Percentiles rank a stretch among this genome's conserved stretches.
These are phyloP conservation scores for Begonia masoniana DNA, from an alignment of 306 rosid species.

Conservation along the genomic window DNA sequence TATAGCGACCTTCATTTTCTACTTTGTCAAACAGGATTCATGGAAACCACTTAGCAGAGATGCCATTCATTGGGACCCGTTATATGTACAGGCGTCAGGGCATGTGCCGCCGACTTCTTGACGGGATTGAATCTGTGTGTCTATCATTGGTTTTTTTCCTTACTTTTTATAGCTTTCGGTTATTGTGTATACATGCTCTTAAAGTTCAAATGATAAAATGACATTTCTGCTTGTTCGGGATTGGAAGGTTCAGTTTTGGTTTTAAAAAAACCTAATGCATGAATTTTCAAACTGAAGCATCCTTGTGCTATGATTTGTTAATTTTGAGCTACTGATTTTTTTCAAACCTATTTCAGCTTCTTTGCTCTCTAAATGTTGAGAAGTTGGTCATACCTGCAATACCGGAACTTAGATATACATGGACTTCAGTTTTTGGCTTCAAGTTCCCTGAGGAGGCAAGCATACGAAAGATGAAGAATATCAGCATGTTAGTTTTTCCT, in stretches of 20 bases:
- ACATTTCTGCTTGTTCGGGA: not conserved
- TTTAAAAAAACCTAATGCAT: not conserved
- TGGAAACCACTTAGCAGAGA: conserved; percentile 80
- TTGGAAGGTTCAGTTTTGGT: not conserved
- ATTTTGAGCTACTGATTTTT: conserved; percentile 1
- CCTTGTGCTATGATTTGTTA: too few species aligned
- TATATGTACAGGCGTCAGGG: conserved; percentile 84
- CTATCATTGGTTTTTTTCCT: conserved; percentile 4
- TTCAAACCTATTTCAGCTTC: conserved; percentile 39
- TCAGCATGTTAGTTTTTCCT: conserved; percentile 75
- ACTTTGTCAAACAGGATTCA: conserved; percentile 54
- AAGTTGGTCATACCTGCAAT: conserved; percentile 86
- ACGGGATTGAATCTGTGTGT: conserved; percentile 64
- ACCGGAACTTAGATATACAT: conserved; percentile 60
- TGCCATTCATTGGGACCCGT: conserved; percentile 97
- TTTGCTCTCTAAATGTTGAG: conserved; percentile 62
- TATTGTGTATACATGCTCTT: not conserved
- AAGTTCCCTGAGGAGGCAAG: conserved; percentile 41
- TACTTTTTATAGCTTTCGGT: conserved; percentile 1
- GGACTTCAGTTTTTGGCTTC: conserved; percentile 86
- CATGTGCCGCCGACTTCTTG: conserved; percentile 85
- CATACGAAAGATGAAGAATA: conserved; percentile 44
- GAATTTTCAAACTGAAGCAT: conserved; percentile 1
- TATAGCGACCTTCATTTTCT: conserved; percentile 10
- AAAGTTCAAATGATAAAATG: too few species aligned